These are phyloP conservation scores for Talaromyces funiculosus DNA, from an alignment of 2,329 filamentous ascomycete species.

Conservation along the genomic window DNA sequence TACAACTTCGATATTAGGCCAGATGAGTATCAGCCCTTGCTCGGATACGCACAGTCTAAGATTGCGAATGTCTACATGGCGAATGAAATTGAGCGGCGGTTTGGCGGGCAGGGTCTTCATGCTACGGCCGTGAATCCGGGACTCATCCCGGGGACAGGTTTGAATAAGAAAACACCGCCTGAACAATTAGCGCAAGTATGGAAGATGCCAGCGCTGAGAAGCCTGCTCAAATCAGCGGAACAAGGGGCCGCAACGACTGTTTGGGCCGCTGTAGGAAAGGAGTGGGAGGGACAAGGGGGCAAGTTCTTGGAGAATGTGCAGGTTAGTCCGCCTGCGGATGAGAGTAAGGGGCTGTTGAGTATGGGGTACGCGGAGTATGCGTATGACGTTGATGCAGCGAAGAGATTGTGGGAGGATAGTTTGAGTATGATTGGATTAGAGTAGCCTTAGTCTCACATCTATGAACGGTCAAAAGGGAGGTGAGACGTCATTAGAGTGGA, in stretches of 20 bases:
- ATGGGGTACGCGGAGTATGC: constrained; percentile 19
- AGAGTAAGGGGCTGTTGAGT: constrained; percentile 15
- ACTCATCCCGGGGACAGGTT: neutral
- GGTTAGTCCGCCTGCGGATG: constrained; percentile 16
- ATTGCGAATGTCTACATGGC: constrained; percentile 3
- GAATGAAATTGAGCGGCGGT: neutral
- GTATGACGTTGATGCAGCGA: constrained; percentile 5
- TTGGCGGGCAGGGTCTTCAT: neutral
- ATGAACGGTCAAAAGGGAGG: neutral
- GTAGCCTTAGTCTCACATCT: neutral
- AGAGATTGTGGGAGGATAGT: constrained; percentile 8
- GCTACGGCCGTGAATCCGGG: constrained; percentile 8
- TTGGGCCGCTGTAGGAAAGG: constrained; percentile 30
- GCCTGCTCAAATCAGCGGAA: neutral
- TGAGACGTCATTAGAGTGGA: neutral
- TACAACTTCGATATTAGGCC: constrained; percentile 8
- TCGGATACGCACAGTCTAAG: constrained; percentile 6
- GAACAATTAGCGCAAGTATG: constrained; percentile 1
- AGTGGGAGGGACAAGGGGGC: constrained; percentile 29
- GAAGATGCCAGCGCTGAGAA: neutral
- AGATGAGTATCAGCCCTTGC: constrained; percentile 7
- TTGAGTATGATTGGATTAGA: constrained; percentile 5
- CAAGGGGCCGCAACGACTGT: constrained; percentile 30
- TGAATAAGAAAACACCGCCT: constrained; percentile 4
- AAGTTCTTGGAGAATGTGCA: constrained; percentile 29